Evolutionary conservation across 805 yeast species (phyloP).

Genomic region (Lipomyces lipofer): DNA sequence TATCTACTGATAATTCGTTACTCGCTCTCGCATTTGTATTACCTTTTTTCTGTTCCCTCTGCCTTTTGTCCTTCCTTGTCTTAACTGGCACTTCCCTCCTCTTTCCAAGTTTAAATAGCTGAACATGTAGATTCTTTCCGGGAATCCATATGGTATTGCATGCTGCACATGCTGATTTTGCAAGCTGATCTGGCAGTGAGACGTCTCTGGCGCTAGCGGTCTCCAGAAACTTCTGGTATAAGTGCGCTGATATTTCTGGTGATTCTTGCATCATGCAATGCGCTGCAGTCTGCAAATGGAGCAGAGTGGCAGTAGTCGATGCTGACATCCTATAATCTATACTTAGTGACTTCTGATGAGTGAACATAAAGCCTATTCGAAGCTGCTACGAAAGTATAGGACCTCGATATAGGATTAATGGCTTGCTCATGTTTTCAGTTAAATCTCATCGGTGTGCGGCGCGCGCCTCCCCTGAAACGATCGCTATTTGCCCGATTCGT

Average conservation of each 20-base stretch:
- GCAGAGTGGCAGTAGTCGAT: background rate
- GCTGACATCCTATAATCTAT: background rate
- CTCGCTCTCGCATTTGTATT: no score
- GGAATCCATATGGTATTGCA: slow-evolving; percentile 28
- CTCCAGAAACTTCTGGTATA: slow-evolving; percentile 13
- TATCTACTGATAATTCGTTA: no score
- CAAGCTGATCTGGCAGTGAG: slow-evolving; percentile 18
- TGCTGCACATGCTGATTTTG: slow-evolving; percentile 22
- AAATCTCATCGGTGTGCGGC: no score
- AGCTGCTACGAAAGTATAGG: no score
- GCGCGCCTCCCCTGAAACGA: no score
- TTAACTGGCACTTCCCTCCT: background rate
- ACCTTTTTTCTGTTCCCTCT: background rate
- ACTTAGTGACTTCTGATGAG: background rate
- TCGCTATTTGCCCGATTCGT: no score
- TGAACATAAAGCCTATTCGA: background rate
- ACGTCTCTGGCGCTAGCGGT: slow-evolving; percentile 10
- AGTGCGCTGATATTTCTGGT: slow-evolving; percentile 17
- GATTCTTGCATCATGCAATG: slow-evolving; percentile 7
- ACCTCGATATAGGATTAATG: no score
- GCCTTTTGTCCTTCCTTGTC: slow-evolving; percentile 6
- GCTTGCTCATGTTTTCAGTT: background rate
- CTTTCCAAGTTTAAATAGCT: background rate
- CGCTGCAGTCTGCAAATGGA: slow-evolving; percentile 24
- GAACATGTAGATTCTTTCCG: slow-evolving; percentile 19